Evolutionary conservation across 1,139 yeast species (phyloP).

Genomic region (Meyerozyma smithsonii): DNA sequence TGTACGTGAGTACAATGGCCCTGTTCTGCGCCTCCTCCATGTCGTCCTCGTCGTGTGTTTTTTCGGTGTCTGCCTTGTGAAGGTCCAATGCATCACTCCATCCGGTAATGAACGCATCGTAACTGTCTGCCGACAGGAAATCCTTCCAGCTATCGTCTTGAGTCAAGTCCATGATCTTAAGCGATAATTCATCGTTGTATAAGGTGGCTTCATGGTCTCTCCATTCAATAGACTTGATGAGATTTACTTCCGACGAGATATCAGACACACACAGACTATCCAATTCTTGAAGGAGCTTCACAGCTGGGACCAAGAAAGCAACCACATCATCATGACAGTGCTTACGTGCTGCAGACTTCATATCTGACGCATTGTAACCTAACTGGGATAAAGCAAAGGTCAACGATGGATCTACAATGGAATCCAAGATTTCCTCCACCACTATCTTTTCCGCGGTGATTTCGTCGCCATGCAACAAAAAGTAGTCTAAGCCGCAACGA

Average conservation of each 20-base stretch:
- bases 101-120: conserved; percentile 28
- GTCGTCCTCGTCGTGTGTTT: conserved; percentile 40
- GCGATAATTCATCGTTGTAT: conserved; percentile 69
- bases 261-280: conserved; percentile 40
- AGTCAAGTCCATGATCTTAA: conserved; percentile 44
- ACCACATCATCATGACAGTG: conserved; percentile 31
- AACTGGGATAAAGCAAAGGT: conserved; percentile 51
- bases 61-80: conserved; percentile 18
- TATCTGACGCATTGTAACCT: conserved; percentile 28
- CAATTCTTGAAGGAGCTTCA: conserved; percentile 32
- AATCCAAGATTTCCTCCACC: conserved; percentile 53
- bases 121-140: conserved; percentile 21
- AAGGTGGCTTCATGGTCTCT: conserved; percentile 67
- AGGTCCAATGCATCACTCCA: conserved; percentile 37
- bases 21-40: conserved; percentile 61
- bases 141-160: conserved; percentile 23
- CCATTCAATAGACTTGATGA: conserved; percentile 53
- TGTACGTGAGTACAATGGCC: conserved; percentile 70
- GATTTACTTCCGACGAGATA: conserved; percentile 15
- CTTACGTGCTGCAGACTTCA: conserved; percentile 44
- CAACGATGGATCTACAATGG: conserved; percentile 66
- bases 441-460: conserved; percentile 33
- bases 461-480: conserved; percentile 21
- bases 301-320: conserved; percentile 31
- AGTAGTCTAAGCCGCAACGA: conserved; percentile 54